Percentiles rank a stretch among this genome's conserved stretches.
Conservation (phyloP, 1,284 basidiomycete species). For the Trichosporon faecale region DNA sequence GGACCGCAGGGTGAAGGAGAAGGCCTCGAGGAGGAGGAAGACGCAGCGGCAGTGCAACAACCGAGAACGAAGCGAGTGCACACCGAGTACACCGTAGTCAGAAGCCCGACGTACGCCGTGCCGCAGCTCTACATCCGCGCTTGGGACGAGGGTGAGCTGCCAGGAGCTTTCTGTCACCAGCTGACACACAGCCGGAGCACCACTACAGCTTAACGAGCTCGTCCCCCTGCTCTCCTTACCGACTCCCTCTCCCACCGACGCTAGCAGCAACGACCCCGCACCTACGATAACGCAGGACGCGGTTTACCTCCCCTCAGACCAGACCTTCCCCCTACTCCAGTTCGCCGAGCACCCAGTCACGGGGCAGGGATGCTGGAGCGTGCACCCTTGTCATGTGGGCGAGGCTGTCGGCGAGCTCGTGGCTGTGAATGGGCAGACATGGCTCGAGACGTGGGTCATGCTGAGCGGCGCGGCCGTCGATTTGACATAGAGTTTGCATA, state of each 20-base stretch:
- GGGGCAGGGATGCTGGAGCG: constrained; percentile 30
- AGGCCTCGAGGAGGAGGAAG: constrained; percentile 18
- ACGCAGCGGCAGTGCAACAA: constrained; percentile 15
- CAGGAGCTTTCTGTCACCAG: neutral
- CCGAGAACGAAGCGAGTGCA: constrained; percentile 12
- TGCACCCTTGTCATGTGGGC: constrained; percentile 38
- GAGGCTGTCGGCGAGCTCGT: constrained; percentile 34
- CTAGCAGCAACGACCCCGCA: neutral
- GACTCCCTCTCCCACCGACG: neutral
- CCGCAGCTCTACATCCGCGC: constrained; percentile 37
- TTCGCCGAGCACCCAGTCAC: constrained; percentile 36
- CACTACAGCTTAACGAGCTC: constrained; percentile 23
- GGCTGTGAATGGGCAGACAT: constrained; percentile 14
- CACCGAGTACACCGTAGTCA: constrained; percentile 32
- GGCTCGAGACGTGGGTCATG: constrained; percentile 46
- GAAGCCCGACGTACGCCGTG: constrained; percentile 33
- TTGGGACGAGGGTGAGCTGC: constrained; percentile 38
- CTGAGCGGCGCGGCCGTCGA: constrained; percentile 33
- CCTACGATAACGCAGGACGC: constrained; percentile 15
- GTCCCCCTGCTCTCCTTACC: constrained; percentile 14
- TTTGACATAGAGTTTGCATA: constrained; percentile 17
- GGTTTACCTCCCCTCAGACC: constrained; percentile 24
- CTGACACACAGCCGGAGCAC: constrained; percentile 29
- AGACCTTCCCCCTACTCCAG: constrained; percentile 38
- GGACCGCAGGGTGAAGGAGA: neutral